Conservation (phyloP, 176 grass and related monocot genomes). For the Ensete ventricosum region DNA sequence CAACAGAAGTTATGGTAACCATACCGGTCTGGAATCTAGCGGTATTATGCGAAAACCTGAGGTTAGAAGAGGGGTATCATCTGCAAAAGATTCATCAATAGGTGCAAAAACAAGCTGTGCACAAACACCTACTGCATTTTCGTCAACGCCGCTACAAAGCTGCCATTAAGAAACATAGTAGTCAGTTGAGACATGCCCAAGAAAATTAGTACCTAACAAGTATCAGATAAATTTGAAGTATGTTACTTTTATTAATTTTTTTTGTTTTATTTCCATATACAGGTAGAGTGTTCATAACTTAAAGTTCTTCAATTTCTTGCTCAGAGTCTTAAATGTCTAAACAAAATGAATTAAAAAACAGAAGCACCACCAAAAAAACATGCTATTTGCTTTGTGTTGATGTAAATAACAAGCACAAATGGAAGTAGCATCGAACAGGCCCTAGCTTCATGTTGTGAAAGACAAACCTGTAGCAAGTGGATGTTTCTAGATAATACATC, state of each 20-base stretch:
- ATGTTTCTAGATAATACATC: not conserved
- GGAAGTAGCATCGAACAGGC: no score
- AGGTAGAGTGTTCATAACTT: no score
- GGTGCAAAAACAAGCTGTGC: conserved; percentile 90
- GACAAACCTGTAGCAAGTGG: not conserved
- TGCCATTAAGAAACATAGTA: conserved; percentile 18
- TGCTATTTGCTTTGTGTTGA: no score
- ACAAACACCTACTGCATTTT: conserved; percentile 74
- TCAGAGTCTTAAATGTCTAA: no score
- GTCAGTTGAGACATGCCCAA: not conserved
- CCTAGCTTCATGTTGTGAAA: not conserved
- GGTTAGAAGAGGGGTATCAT: conserved; percentile 67
- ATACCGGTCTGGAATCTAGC: conserved; percentile 62
- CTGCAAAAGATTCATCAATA: conserved; percentile 91
- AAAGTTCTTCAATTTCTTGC: no score
- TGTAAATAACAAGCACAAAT: no score
- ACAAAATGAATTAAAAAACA: no score
- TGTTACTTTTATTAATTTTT: not conserved
- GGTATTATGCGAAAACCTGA: conserved; percentile 85
- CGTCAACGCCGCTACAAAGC: conserved; percentile 76
- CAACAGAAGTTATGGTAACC: conserved; percentile 4
- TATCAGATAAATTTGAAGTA: not conserved
- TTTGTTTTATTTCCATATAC: not conserved
- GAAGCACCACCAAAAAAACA: no score
- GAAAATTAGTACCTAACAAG: not conserved